A percentile compares a stretch with the other conserved stretches of the same genome.
phyloP scores from a whole-genome alignment of 1,284 basidiomycete genomes.

The Rhizoctonia solani region DNA sequence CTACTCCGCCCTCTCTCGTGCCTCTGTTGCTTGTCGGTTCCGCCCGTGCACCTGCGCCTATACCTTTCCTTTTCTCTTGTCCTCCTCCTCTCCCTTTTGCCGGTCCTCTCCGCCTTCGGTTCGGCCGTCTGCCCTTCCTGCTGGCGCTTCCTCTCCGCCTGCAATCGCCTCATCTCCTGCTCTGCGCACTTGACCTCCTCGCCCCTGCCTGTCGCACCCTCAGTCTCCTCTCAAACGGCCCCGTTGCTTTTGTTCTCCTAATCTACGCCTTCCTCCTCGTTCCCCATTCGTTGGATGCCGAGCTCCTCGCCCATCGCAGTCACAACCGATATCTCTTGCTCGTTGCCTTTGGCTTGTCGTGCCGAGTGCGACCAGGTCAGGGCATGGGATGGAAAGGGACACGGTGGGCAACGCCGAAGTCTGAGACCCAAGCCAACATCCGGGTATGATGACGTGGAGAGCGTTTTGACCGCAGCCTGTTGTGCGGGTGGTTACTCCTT shows the following conservation, averaged over 20 bases:
- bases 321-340: slow-evolving; percentile 24
- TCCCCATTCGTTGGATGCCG: slow-evolving; percentile 18
- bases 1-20: slow-evolving; percentile 21
- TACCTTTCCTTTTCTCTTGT: slow-evolving; percentile 22
- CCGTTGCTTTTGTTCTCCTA: neutral
- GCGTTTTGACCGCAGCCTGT: too few relatives aligned
- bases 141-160: slow-evolving; percentile 30
- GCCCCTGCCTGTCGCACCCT: slow-evolving; percentile 50
- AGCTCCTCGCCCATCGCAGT: slow-evolving; percentile 10
- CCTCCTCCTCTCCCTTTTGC: slow-evolving; percentile 25
- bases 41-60: slow-evolving; percentile 23
- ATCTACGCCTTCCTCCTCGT: slow-evolving; percentile 33
- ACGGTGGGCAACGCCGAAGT: too few relatives aligned
- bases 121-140: slow-evolving; percentile 34
- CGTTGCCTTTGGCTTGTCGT: slow-evolving; percentile 13
- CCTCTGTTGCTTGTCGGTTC: slow-evolving; percentile 31
- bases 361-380: too few relatives aligned
- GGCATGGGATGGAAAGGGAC: too few relatives aligned
- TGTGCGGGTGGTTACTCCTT: too few relatives aligned
- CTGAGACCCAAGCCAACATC: too few relatives aligned
- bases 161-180: slow-evolving; percentile 31
- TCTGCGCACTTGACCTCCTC: slow-evolving; percentile 51
- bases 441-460: too few relatives aligned
- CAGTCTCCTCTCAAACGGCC: slow-evolving; percentile 19
- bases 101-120: slow-evolving; percentile 32